Evolutionary conservation across 257 asterid genomes (phyloP), one percentile per base, ranked within the genome.

Genomic region (Galeopsis tetrahit): DNA sequence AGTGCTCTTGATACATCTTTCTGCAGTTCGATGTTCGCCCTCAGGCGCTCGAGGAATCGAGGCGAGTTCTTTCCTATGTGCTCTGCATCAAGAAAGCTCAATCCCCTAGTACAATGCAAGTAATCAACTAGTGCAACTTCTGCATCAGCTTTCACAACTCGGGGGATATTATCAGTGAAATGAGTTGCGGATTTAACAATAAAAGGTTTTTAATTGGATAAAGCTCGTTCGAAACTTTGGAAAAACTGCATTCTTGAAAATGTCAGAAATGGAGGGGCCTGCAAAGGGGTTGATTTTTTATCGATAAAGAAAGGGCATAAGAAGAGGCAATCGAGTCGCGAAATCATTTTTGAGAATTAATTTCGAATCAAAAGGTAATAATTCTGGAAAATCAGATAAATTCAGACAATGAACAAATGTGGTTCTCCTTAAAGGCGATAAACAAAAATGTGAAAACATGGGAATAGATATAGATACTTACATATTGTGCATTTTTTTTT

Each of bases 41-140:
- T 57, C 73, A 94, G 73, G 5, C 61, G 67, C 61, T 70, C 82
- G 38, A 94, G 76, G 66, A 94, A 94, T 11, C 65, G 75, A 9
- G 98, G 98, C 2, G 96, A 86, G 76, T 93, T 89, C 85, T 86
- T 88, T 87, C 97, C 89, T 59, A 93, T 86, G 44, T 91, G 91
- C 77, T 93, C 98, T 0, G 98, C 90, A 71, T 93, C 98, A 4
- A 79, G 78, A 66, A 84, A 93, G 66, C 71, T 71, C 52, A 91
- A 77, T 4, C 98, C 97, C 72, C 97, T 82, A 8, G 97, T 93
- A 56, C 76, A 82, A 75, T 93, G 96, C 81, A 93, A 81, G 84
- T 93, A 93, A 42, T 93, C 98, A 74, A 88, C 88, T 4, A 93
- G 87, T 1, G 94, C 97, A 49, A 83, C 75, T 73, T 91, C 93